These are phyloP conservation scores for Saturnispora sanitii DNA, from an alignment of 805 yeast species.

Conservation along the genomic window DNA sequence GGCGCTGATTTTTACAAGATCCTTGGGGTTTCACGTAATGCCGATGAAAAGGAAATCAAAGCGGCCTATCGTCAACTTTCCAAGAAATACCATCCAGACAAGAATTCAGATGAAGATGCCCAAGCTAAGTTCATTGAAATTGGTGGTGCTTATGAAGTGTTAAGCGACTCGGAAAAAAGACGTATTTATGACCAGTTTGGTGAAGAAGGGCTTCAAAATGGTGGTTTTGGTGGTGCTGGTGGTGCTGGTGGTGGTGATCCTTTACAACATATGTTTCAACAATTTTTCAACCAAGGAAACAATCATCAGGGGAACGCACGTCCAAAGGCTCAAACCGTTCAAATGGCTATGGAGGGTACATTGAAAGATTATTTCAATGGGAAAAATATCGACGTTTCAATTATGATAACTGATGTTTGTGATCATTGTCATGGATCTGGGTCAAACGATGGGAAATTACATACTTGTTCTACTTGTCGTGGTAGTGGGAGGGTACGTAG, in stretches of 20 bases:
- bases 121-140: slow-evolving; percentile 81
- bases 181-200: slow-evolving; percentile 68
- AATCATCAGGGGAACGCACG: slow-evolving; percentile 26
- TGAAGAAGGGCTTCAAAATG: slow-evolving; percentile 50
- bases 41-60: slow-evolving; percentile 74
- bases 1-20: slow-evolving; percentile 41
- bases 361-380: slow-evolving; percentile 68
- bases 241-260: slow-evolving; percentile 22
- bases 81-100: slow-evolving; percentile 90
- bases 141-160: slow-evolving; percentile 87
- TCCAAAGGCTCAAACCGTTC: slow-evolving; percentile 54
- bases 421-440: slow-evolving; percentile 77
- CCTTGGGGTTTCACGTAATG: slow-evolving; percentile 58
- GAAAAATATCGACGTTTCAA: slow-evolving; percentile 43
- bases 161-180: slow-evolving; percentile 62
- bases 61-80: slow-evolving; percentile 75
- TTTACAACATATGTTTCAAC: slow-evolving; percentile 46
- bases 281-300: slow-evolving; percentile 37
- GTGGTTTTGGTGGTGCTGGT: slow-evolving; percentile 24
- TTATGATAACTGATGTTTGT: slow-evolving; percentile 69
- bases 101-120: slow-evolving; percentile 77
- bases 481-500: slow-evolving; percentile 67
- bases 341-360: slow-evolving; percentile 44
- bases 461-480: slow-evolving; percentile 55
- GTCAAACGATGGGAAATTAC: slow-evolving; percentile 63